phyloP scores from a whole-genome alignment of 805 yeast species.

The Nadsonia fulvescens region DNA sequence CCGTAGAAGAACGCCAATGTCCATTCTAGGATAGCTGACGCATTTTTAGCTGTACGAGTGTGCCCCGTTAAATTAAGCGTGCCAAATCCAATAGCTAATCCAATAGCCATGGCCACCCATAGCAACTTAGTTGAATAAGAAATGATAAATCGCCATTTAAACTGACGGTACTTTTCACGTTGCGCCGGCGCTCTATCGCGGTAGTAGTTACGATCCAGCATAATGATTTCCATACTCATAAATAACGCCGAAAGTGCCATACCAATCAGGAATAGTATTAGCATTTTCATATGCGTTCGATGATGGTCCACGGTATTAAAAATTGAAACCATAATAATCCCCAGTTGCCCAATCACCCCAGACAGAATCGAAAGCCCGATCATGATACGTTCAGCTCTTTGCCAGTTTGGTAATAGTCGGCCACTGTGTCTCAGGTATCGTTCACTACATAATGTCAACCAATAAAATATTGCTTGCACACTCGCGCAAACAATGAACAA shows the following conservation, averaged over 20 bases:
- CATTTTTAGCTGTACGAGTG: slow-evolving; percentile 17
- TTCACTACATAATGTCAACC: slow-evolving; percentile 45
- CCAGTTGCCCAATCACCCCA: slow-evolving; percentile 47
- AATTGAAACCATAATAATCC: slow-evolving; percentile 55
- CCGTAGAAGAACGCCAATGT: slow-evolving; percentile 73
- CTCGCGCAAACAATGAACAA: slow-evolving; percentile 65
- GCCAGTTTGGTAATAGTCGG: slow-evolving; percentile 35
- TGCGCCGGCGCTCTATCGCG: too few relatives aligned
- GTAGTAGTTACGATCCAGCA: slow-evolving; percentile 28
- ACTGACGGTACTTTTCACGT: too few relatives aligned
- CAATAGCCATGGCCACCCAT: slow-evolving; percentile 54
- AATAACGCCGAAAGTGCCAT: slow-evolving; percentile 35
- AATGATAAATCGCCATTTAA: slow-evolving; percentile 19
- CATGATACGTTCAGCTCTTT: slow-evolving; percentile 24
- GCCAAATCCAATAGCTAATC: slow-evolving; percentile 56
- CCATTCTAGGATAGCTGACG: slow-evolving; percentile 69
- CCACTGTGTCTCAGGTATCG: slow-evolving; percentile 38
- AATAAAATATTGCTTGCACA: slow-evolving; percentile 58
- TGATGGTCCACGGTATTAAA: slow-evolving; percentile 46
- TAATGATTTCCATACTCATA: slow-evolving; percentile 26
- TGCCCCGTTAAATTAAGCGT: slow-evolving; percentile 20
- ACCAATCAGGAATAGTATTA: slow-evolving; percentile 52
- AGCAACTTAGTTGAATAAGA: slow-evolving; percentile 32
- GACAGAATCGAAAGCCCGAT: slow-evolving; percentile 27
- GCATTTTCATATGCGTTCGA: slow-evolving; percentile 40